These are phyloP conservation scores for Colletotrichum viniferum DNA, from an alignment of 2,329 filamentous ascomycete species.

Conservation along the genomic window DNA sequence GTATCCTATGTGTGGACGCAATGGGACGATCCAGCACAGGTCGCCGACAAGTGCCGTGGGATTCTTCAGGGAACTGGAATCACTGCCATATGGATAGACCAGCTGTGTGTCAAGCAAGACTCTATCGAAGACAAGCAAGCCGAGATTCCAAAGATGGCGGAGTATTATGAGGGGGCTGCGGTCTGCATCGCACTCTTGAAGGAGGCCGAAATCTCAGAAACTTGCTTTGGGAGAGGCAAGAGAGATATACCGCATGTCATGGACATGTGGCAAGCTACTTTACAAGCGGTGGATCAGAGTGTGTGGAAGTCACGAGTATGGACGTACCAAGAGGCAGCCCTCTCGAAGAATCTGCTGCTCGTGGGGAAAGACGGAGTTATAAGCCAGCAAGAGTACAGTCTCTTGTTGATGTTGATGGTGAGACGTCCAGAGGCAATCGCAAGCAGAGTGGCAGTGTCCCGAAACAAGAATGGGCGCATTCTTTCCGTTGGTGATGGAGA, in stretches of 20 bases:
- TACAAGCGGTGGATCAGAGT: neutral
- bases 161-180: accelerated
- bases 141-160: neutral
- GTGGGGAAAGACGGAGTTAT: neutral
- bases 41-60: neutral
- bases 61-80: neutral
- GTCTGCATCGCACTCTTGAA: neutral
- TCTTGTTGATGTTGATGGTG: neutral
- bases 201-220: neutral
- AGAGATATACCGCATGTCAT: neutral
- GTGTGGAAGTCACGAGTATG: neutral
- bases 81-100: neutral
- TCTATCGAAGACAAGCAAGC: neutral
- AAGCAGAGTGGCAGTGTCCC: neutral
- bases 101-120: neutral
- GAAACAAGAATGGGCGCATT: neutral
- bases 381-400: neutral
- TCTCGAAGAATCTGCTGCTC: neutral
- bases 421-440: neutral
- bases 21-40: neutral
- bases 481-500: neutral
- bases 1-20: neutral
- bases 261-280: neutral
- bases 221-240: neutral
- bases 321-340: neutral